Conservation (phyloP, 1,284 basidiomycete species). For the Sanghuangporus sanghuang region DNA sequence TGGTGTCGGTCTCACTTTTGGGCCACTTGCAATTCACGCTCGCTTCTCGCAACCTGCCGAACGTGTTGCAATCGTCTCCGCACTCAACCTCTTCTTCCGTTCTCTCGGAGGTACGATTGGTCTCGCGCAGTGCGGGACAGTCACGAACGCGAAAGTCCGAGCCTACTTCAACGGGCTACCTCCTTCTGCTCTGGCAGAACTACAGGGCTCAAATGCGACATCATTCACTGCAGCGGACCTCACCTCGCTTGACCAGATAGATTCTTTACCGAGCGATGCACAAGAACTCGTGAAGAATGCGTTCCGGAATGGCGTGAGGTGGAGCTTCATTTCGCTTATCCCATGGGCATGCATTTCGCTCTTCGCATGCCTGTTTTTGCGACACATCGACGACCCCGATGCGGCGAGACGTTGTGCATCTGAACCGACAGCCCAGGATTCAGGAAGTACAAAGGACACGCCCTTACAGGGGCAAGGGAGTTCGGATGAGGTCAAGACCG, state of each 20-base stretch:
- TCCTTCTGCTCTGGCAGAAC: conserved; percentile 19
- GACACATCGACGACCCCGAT: not conserved
- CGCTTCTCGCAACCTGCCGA: conserved; percentile 38
- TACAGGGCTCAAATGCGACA: not conserved
- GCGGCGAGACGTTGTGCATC: not conserved
- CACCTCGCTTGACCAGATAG: conserved; percentile 32
- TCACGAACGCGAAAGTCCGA: conserved; percentile 40
- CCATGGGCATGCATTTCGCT: conserved; percentile 39
- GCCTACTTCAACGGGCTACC: conserved; percentile 28
- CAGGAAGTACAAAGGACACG: not conserved
- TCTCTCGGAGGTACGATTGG: conserved; percentile 46
- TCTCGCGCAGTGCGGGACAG: conserved; percentile 44
- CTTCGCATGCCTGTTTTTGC: conserved; percentile 20
- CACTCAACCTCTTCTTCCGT: conserved; percentile 27
- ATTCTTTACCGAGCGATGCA: conserved; percentile 29
- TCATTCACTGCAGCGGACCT: conserved; percentile 19
- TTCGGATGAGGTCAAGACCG: not conserved
- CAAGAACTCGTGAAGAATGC: conserved; percentile 35
- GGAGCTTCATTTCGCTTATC: conserved; percentile 41
- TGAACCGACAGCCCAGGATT: not conserved
- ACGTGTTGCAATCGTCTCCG: conserved; percentile 37
- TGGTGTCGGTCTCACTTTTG: conserved; percentile 38
- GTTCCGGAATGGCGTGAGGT: conserved; percentile 37
- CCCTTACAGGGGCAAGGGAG: not conserved
- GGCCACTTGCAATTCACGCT: conserved; percentile 37